Percentiles rank a stretch among this genome's conserved stretches.
Evolutionary conservation across 495 filamentous ascomycete species (phyloP).

Genomic region (Oidiodendron maius): DNA sequence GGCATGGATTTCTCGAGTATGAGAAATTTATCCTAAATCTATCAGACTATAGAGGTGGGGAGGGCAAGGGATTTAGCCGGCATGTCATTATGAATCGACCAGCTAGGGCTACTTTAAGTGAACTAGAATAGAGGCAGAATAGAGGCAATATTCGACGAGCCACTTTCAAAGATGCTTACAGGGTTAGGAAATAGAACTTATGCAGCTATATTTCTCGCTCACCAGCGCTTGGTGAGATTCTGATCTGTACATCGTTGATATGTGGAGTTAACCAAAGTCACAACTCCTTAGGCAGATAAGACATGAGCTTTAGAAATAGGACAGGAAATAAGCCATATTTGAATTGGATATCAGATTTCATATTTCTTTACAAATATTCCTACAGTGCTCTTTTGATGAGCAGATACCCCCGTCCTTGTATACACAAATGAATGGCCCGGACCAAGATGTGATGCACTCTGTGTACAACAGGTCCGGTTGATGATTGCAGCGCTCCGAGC

Average conservation of each 20-base stretch:
- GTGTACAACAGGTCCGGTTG: neutral
- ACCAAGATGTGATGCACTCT: neutral
- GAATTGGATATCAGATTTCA: neutral
- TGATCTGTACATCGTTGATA: no score
- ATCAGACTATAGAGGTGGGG: constrained; percentile 23
- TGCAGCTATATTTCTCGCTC: no score
- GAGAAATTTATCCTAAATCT: constrained; percentile 11
- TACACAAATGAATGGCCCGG: constrained; percentile 6
- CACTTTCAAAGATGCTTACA: no score
- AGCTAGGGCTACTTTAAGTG: no score
- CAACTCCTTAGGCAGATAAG: no score
- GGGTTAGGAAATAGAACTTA: no score
- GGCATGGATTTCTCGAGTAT: constrained; percentile 13
- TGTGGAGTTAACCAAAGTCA: no score
- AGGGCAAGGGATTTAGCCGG: constrained; percentile 12
- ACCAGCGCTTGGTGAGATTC: no score
- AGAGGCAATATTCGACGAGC: no score
- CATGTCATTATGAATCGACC: constrained; percentile 20
- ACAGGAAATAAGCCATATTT: neutral
- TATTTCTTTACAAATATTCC: constrained; percentile 17
- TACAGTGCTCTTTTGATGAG: constrained; percentile 8
- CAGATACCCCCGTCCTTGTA: neutral
- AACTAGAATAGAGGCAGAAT: no score
- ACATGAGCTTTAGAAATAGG: neutral
- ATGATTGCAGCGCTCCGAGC: neutral